Conservation (phyloP, 1,284 basidiomycete species). For the Leccinum variabile region DNA sequence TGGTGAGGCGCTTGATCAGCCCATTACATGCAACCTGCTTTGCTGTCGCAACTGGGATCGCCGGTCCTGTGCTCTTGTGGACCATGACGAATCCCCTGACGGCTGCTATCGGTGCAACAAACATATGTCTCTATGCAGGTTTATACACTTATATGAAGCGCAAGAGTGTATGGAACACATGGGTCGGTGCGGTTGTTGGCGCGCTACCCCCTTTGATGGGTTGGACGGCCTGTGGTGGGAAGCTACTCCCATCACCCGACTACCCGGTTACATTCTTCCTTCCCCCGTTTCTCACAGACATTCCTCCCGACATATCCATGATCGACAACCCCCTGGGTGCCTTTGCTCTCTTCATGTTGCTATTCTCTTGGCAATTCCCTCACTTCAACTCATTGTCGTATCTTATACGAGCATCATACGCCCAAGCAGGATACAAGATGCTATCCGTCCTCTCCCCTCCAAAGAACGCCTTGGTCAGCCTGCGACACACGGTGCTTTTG, state of each 20-base stretch:
- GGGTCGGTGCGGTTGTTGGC: slow-evolving; percentile 93
- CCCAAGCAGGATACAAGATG: slow-evolving; percentile 94
- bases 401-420: slow-evolving; percentile 86
- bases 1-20: slow-evolving; percentile 83
- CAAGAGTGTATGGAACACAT: slow-evolving; percentile 88
- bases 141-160: slow-evolving; percentile 95
- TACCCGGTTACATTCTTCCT: slow-evolving; percentile 60
- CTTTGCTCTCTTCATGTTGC: slow-evolving; percentile 73
- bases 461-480: slow-evolving; percentile 83
- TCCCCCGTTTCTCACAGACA: slow-evolving; percentile 46
- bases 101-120: slow-evolving; percentile 80
- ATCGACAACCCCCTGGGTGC: slow-evolving; percentile 79
- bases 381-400: slow-evolving; percentile 97
- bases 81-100: slow-evolving; percentile 89
- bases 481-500: slow-evolving; percentile 82
- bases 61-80: slow-evolving; percentile 79
- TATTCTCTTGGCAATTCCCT: slow-evolving; percentile 99
- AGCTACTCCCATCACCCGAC: slow-evolving; percentile 63
- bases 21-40: slow-evolving; percentile 86
- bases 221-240: slow-evolving; percentile 92
- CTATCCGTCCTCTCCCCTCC: slow-evolving; percentile 79
- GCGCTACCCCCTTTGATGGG: slow-evolving; percentile 96
- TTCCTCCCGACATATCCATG: slow-evolving; percentile 45
- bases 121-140: slow-evolving; percentile 89
- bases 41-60: slow-evolving; percentile 70